Percentiles rank a stretch among this genome's conserved stretches.
These are phyloP conservation scores for Aspergillus floridensis DNA, from an alignment of 2,329 filamentous ascomycete species.

Conservation along the genomic window DNA sequence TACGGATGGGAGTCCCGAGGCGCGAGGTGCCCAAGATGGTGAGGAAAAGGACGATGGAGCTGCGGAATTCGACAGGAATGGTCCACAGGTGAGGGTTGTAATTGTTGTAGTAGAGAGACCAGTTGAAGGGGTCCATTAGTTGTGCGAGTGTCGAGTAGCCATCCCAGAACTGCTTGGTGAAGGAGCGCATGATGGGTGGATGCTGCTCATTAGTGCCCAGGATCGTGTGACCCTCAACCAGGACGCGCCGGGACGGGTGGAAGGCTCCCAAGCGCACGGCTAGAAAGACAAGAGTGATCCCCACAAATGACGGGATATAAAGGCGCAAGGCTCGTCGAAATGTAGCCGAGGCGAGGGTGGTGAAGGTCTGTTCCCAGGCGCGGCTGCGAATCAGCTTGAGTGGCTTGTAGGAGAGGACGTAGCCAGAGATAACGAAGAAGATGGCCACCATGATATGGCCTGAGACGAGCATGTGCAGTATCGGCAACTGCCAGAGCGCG, in stretches of 20 bases:
- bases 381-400: slow-evolving; percentile 39
- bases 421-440: slow-evolving; percentile 51
- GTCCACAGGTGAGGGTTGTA: slow-evolving; percentile 50
- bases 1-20: slow-evolving; percentile 31
- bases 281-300: slow-evolving; percentile 41
- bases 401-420: slow-evolving; percentile 46
- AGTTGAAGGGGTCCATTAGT: slow-evolving; percentile 41
- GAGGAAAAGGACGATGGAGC: slow-evolving; percentile 45
- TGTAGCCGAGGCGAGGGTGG: slow-evolving; percentile 42
- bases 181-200: slow-evolving; percentile 35
- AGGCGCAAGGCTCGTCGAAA: slow-evolving; percentile 45
- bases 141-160: slow-evolving; percentile 34
- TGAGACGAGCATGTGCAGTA: slow-evolving; percentile 43
- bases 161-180: slow-evolving; percentile 37
- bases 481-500: slow-evolving; percentile 40
- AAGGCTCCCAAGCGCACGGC: slow-evolving; percentile 44
- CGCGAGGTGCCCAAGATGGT: slow-evolving; percentile 42
- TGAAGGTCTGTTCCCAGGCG: slow-evolving; percentile 40
- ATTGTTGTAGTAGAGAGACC: slow-evolving; percentile 41
- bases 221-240: slow-evolving; percentile 38
- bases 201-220: slow-evolving; percentile 45
- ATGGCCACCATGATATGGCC: slow-evolving; percentile 50
- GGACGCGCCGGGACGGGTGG: slow-evolving; percentile 37
- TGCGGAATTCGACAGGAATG: slow-evolving; percentile 47
- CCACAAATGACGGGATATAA: slow-evolving; percentile 43